Evolutionary conservation across 805 yeast species (phyloP).

Genomic region (Dipodascus albidus): DNA sequence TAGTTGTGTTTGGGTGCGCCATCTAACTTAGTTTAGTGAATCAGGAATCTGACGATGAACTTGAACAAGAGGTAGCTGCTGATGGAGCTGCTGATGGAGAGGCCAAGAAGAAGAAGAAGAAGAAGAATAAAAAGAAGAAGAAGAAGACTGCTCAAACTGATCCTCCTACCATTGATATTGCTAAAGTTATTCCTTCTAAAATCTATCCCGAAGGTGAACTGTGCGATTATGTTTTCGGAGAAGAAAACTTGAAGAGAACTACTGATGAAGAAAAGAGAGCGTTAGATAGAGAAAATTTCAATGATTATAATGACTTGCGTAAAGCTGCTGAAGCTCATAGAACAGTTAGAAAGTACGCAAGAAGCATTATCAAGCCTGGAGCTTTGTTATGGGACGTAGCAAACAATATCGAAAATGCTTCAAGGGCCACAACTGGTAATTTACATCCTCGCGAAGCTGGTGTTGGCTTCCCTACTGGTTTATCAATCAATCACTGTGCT

Average conservation of each 20-base stretch:
- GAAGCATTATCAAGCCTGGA: conserved; percentile 70
- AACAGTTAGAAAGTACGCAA: conserved; percentile 74
- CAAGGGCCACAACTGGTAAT: conserved; percentile 61
- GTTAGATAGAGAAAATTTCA: conserved; percentile 47
- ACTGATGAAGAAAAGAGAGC: conserved; percentile 83
- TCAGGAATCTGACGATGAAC: conserved; percentile 20
- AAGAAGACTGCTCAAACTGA: conserved; percentile 24
- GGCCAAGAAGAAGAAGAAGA: conserved; percentile 32
- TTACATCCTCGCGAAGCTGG: conserved; percentile 53
- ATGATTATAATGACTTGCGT: conserved; percentile 77
- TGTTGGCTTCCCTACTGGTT: conserved; percentile 97
- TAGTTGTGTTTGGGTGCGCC: too few species aligned
- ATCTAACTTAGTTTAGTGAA: not conserved
- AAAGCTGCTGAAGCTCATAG: conserved; percentile 96
- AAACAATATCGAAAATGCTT: conserved; percentile 75
- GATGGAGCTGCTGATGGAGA: conserved; percentile 17
- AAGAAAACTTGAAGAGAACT: conserved; percentile 57
- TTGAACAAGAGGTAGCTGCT: conserved; percentile 21
- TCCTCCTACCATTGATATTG: conserved; percentile 50
- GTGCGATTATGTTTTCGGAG: conserved; percentile 55
- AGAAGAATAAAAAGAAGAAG: conserved; percentile 34
- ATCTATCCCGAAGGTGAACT: conserved; percentile 82
- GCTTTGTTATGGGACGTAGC: conserved; percentile 87
- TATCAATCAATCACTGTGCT: conserved; percentile 85
- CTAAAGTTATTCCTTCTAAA: conserved; percentile 56